Percentiles rank a stretch among this genome's conserved stretches.
phyloP scores from a whole-genome alignment of 805 yeast species.

The Candida corydali region DNA sequence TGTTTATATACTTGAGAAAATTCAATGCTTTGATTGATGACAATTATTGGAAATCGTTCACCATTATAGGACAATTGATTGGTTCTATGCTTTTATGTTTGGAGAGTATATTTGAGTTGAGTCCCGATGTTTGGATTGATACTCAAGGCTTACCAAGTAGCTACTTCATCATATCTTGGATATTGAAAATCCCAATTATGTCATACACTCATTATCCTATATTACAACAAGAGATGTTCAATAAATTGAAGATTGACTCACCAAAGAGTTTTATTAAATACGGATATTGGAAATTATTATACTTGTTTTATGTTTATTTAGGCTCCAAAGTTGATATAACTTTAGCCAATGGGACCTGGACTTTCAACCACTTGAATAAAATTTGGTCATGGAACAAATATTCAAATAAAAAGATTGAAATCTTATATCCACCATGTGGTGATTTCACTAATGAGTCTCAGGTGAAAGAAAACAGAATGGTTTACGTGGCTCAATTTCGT shows the following conservation, averaged over 20 bases:
- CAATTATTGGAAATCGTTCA: conserved; percentile 69
- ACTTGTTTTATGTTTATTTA: conserved; percentile 57
- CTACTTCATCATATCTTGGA: conserved; percentile 58
- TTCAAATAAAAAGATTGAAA: conserved; percentile 25
- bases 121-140: conserved; percentile 91
- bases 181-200: conserved; percentile 68
- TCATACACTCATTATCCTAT: conserved; percentile 96
- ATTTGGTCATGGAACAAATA: conserved; percentile 54
- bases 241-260: conserved; percentile 41
- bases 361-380: conserved; percentile 62
- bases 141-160: conserved; percentile 92
- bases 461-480: conserved; percentile 25
- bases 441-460: conserved; percentile 43
- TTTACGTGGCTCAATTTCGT: conserved; percentile 87
- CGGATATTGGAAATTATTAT: conserved; percentile 68
- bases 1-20: conserved; percentile 55
- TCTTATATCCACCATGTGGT: conserved; percentile 89
- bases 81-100: conserved; percentile 68
- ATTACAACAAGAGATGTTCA: conserved; percentile 82
- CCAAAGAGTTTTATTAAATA: conserved; percentile 23
- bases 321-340: conserved; percentile 67
- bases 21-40: conserved; percentile 63
- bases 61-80: conserved; percentile 81
- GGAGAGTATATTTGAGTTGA: conserved; percentile 63
- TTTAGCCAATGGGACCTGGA: conserved; percentile 89